These are phyloP conservation scores for Solanum pimpinellifolium DNA, from an alignment of 257 asterid genomes.

Conservation along the genomic window DNA sequence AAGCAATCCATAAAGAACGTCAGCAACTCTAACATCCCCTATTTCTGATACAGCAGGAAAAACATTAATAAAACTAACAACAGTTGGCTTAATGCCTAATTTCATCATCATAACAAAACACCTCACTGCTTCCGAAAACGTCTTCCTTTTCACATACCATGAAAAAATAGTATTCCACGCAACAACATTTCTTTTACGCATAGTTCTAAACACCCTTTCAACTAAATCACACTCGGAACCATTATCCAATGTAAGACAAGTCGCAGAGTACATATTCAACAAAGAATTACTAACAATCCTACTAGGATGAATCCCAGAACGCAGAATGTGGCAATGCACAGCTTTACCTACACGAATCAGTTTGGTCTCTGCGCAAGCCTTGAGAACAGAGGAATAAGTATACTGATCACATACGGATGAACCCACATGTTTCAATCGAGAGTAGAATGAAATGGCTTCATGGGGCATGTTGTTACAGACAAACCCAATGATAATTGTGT, in stretches of 20 bases:
- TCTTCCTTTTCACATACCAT: constrained; percentile 48
- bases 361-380: constrained; percentile 76
- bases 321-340: constrained; percentile 59
- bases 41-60: constrained; percentile 45
- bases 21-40: constrained; percentile 30
- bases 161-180: constrained; percentile 65
- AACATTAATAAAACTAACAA: constrained; percentile 51
- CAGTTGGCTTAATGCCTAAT: constrained; percentile 39
- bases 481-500: constrained; percentile 71
- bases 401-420: constrained; percentile 42
- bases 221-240: constrained; percentile 29
- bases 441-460: constrained; percentile 60
- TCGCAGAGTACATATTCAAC: constrained; percentile 65
- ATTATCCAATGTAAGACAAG: constrained; percentile 26
- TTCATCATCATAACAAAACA: constrained; percentile 52
- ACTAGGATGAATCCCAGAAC: constrained; percentile 49
- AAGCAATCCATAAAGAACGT: constrained; percentile 43
- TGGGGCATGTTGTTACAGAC: constrained; percentile 56
- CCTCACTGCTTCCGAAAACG: constrained; percentile 37
- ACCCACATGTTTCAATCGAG: constrained; percentile 28
- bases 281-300: constrained; percentile 69
- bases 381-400: constrained; percentile 72
- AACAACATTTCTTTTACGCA: constrained; percentile 68
- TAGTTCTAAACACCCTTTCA: constrained; percentile 40
- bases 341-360: constrained; percentile 55